phyloP scores from a whole-genome alignment of 2,329 filamentous ascomycete species.

The Aspergillus texensis region DNA sequence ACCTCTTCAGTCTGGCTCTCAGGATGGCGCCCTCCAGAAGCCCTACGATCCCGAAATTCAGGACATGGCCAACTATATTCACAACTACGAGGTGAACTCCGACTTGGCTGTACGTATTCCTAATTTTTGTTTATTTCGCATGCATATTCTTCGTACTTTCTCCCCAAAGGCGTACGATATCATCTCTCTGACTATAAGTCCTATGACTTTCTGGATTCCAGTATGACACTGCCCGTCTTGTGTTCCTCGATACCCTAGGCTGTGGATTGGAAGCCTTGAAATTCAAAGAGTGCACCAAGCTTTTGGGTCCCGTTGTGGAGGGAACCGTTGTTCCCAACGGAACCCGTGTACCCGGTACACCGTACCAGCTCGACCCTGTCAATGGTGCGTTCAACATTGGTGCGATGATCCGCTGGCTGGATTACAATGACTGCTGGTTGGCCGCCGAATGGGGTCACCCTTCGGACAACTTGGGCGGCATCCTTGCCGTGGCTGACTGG shows the following conservation, averaged over 20 bases:
- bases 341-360: constrained; percentile 85
- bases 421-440: constrained; percentile 99
- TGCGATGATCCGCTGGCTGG: constrained; percentile 97
- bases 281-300: constrained; percentile 94
- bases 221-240: constrained; percentile 93
- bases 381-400: constrained; percentile 99
- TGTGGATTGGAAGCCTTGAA: constrained; percentile 94
- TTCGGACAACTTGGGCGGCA: constrained; percentile 96
- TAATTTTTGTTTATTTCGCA: neutral
- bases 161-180: neutral
- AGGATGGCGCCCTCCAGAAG: constrained; percentile 42
- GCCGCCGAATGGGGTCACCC: constrained; percentile 99
- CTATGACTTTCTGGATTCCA: constrained; percentile 16
- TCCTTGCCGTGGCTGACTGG: constrained; percentile 96
- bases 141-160: neutral
- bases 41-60: constrained; percentile 90
- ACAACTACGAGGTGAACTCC: constrained; percentile 87
- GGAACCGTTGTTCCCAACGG: constrained; percentile 92
- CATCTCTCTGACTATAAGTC: neutral
- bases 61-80: constrained; percentile 93
- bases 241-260: constrained; percentile 94
- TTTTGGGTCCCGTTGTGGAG: constrained; percentile 87
- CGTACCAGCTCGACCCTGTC: constrained; percentile 92
- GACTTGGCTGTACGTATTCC: constrained; percentile 76
- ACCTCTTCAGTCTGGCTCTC: constrained; percentile 41